Base-by-base conservation (phyloP, 441 rosid species). In the Mallotus repandus region DNA sequence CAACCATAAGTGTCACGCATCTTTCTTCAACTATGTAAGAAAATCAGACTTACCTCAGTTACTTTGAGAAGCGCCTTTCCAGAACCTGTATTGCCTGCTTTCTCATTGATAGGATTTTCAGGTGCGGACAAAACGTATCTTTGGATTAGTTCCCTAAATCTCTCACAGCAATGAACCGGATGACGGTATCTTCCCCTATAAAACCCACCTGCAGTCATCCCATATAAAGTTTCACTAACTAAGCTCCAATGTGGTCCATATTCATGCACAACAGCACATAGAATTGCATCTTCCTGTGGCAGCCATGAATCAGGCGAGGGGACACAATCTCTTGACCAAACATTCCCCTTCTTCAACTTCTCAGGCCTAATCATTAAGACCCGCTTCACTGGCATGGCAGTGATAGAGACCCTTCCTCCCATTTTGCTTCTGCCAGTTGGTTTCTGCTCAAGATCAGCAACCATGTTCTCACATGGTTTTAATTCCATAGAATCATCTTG, bases 181-280 rank as follows among this genome's bases (percentile, higher is more conserved):
- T 94, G 95, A 57, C 98, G 98, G 83, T 85, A 88, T 83, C 97
- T 86, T 66, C 99, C 99, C 78, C 98, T 83, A 84, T 90, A 96
- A 76, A 78, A 84, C 64, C 99, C 98, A 81, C 99, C 98, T 68
- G 99, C 91, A 83, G 97, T 78, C 97, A 94, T 92, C 76, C 98
- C 93, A 78, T 91, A 92, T 45, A 96, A 86, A 43, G 86, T 82
- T 46, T 80, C 98, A 55, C 97, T 86, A 74, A 87, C 94, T 76
- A 96, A 88, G 82, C 87, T 92, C 99, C 99, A 96, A 53, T 92
- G 83, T 50, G 91, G 81, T 64, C 98, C 99, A 87, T 97, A 97
- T 83, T 97, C 99, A 84, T 97, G 99, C 66, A 97, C 98, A 76
- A 88, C 87, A 66, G 99, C 99, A 86, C 99, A 91, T 86, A 97